Evolutionary conservation across 1,284 basidiomycete genomes (phyloP), one percentile per base, ranked within the genome.

Genomic region (Trichosporon ovoides): DNA sequence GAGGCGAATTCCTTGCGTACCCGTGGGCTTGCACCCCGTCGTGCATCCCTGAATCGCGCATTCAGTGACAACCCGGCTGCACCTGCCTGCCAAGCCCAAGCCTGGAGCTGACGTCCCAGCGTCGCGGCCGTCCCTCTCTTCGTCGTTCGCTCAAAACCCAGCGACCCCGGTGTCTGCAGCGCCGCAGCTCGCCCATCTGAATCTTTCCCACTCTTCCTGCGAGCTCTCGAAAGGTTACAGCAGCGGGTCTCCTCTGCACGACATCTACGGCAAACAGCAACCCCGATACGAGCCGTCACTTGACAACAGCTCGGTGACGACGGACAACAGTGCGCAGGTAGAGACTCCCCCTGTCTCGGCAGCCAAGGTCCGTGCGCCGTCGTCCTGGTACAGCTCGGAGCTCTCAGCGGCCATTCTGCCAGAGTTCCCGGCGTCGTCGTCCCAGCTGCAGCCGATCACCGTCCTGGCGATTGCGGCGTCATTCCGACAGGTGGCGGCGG

Each of bases 401-500:
- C 58, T 58, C 28, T 60, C 59, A 13, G 55, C 31, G 22, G 62
- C 68, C 19, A 64, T 71, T 34, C 55, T 72, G 0, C 71, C 71
- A 10, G 43, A 57, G 2, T 71, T 69, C 62, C 71, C 71, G 1
- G 61, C 69, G 13, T 52, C 58, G 11, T 6, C 64, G 3, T 19
- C 59, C 0, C 37, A 63, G 3, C 58, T 72, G 18, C 66, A 69
- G 43, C 65, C 66, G 13, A 71, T 69, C 38, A 63, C 65, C 4
- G 67, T 69, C 20, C 57, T 72, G 48, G 62, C 62, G 3, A 62
- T 48, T 12, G 16, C 43, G n/a, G 43, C 43, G 24, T 48, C 43
- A 16, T 48, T 48, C 43, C 43, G 43, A 7, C 43, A 48, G 24
- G 28, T 48, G 24, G 28, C 43, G 24, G 7, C 24, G 24, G 19